These are phyloP conservation scores for Collybia sordida DNA, from an alignment of 768 basidiomycete species.

Conservation along the genomic window DNA sequence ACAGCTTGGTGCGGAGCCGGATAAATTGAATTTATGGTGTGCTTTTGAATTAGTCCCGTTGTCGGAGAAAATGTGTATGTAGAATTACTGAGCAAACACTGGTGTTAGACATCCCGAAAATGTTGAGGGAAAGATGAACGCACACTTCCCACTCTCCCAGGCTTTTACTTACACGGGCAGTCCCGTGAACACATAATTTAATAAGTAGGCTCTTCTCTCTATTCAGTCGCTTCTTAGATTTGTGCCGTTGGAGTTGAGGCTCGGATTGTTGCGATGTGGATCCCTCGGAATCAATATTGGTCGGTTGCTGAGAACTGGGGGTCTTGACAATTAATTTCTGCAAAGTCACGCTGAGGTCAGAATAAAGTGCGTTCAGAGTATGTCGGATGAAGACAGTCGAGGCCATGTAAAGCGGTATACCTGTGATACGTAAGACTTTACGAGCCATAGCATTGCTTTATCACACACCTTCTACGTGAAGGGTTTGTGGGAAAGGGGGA, in stretches of 20 bases:
- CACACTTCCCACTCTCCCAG: constrained; percentile 74
- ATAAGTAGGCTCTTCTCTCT: constrained; percentile 63
- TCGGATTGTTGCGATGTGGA: neutral
- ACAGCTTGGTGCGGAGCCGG: constrained; percentile 74
- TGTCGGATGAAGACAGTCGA: constrained; percentile 70
- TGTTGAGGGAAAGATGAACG: constrained; percentile 24
- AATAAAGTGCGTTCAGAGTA: constrained; percentile 74
- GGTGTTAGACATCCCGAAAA: constrained; percentile 1
- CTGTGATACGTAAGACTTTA: constrained; percentile 29
- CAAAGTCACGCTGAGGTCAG: constrained; percentile 58
- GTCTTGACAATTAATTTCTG: constrained; percentile 45
- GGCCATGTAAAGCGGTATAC: constrained; percentile 70
- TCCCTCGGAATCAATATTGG: neutral
- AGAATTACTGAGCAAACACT: constrained; percentile 45
- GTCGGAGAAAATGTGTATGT: constrained; percentile 73
- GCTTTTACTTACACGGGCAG: constrained; percentile 61
- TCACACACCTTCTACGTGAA: constrained; percentile 66
- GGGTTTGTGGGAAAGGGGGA: constrained; percentile 64
- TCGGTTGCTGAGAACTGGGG: constrained; percentile 16
- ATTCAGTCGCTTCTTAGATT: constrained; percentile 17
- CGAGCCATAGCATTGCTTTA: neutral
- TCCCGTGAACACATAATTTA: constrained; percentile 54
- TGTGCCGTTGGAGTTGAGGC: neutral
- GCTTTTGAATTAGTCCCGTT: constrained; percentile 62
- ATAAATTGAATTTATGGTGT: constrained; percentile 73